phyloP scores from a whole-genome alignment of 208 protist species.

The Crithidia bombi region DNA sequence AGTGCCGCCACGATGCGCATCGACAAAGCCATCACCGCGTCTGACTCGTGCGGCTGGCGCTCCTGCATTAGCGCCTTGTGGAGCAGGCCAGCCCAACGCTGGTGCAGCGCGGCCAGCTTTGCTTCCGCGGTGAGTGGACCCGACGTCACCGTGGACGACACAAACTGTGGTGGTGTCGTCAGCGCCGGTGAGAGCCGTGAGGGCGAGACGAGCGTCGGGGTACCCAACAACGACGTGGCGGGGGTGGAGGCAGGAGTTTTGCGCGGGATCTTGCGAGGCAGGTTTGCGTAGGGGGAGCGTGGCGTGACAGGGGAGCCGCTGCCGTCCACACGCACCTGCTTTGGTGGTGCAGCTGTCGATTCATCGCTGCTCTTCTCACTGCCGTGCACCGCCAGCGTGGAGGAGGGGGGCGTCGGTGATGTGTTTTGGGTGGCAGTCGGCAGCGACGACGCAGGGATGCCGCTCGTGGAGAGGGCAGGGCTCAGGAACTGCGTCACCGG shows the following conservation, averaged over 20 bases:
- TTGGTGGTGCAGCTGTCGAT: constrained; percentile 11
- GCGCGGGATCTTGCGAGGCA: constrained; percentile 32
- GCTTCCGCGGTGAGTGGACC: background rate
- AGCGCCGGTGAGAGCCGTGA: constrained; percentile 4
- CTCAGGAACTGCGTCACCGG: constrained; percentile 33
- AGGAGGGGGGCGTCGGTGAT: background rate
- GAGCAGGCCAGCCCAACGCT: constrained; percentile 58
- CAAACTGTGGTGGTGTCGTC: background rate
- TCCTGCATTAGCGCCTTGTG: constrained; percentile 47
- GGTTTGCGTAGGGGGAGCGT: constrained; percentile 26
- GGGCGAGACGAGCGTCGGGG: constrained; percentile 17
- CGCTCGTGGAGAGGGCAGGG: constrained; percentile 1
- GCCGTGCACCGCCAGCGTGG: background rate
- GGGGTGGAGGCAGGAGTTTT: constrained; percentile 49
- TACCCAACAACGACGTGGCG: constrained; percentile 17
- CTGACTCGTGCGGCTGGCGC: constrained; percentile 36
- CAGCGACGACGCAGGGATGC: background rate
- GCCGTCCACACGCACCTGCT: constrained; percentile 18
- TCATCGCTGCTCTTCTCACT: constrained; percentile 1
- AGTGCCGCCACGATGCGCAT: constrained; percentile 62
- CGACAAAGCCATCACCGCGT: constrained; percentile 39
- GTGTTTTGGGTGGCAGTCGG: background rate
- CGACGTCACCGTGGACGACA: background rate
- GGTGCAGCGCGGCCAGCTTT: constrained; percentile 25
- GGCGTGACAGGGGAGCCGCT: constrained; percentile 19